phyloP scores from a whole-genome alignment of 2,329 filamentous ascomycete species.

The Fusarium annulatum region DNA sequence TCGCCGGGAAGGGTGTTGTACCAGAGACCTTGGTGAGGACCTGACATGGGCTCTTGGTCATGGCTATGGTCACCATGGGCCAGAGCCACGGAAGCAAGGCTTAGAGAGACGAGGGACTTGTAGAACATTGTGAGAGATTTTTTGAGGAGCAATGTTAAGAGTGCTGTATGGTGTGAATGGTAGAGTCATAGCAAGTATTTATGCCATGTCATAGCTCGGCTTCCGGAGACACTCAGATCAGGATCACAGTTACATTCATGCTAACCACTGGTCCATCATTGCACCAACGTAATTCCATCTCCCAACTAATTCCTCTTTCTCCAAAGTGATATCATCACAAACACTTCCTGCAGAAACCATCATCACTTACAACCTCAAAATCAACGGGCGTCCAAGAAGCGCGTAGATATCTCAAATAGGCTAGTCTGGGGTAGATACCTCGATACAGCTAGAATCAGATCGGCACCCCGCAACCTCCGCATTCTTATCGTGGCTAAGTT shows the following conservation, averaged over 20 bases:
- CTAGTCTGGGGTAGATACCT: slow-evolving; percentile 18
- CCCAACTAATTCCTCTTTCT: fast-evolving
- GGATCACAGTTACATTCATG: not conserved
- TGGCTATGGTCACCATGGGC: slow-evolving; percentile 66
- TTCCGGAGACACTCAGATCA: not conserved
- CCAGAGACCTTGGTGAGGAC: slow-evolving; percentile 81
- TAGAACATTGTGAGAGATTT: slow-evolving; percentile 41
- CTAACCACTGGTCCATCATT: no score
- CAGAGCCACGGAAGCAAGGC: slow-evolving; percentile 61
- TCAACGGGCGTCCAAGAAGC: slow-evolving; percentile 8
- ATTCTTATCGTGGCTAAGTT: slow-evolving; percentile 44
- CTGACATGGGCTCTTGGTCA: slow-evolving; percentile 70
- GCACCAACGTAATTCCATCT: not conserved
- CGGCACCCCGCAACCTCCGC: slow-evolving; percentile 14
- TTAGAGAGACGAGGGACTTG: slow-evolving; percentile 48
- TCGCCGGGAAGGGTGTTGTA: slow-evolving; percentile 86
- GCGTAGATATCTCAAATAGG: slow-evolving; percentile 35
- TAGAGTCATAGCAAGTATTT: not conserved
- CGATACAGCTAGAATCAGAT: not conserved
- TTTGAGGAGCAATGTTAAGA: not conserved
- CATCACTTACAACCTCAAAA: not conserved
- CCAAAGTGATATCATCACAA: not conserved
- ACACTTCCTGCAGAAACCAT: not conserved
- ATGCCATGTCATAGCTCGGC: not conserved
- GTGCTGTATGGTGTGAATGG: fast-evolving